phyloP scores from a whole-genome alignment of 257 asterid genomes.

The Fraxinus pennsylvanica region DNA sequence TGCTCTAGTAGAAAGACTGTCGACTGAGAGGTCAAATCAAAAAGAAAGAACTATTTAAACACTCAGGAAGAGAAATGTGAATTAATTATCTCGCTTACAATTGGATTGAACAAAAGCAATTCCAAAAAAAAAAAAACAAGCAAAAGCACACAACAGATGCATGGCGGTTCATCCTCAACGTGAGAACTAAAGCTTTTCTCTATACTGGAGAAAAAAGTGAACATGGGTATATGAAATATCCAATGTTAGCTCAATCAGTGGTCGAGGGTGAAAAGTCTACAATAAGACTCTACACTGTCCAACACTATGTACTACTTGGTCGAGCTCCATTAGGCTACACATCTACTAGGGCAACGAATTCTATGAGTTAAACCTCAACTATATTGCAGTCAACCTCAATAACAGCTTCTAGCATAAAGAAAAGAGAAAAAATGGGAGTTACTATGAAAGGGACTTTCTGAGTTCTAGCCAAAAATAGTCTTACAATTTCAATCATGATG shows the following conservation, averaged over 20 bases:
- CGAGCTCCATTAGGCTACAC: neutral
- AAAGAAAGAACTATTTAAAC: neutral
- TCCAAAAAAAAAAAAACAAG: neutral
- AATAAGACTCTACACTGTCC: neutral
- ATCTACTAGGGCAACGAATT: neutral
- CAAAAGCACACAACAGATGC: neutral
- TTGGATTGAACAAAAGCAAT: neutral
- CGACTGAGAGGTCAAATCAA: neutral
- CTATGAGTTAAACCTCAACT: neutral
- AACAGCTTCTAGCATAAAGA: neutral
- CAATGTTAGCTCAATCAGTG: neutral
- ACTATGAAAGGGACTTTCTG: neutral
- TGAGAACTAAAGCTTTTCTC: neutral
- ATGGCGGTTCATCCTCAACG: neutral
- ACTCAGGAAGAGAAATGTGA: neutral
- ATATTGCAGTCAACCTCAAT: neutral
- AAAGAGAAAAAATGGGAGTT: neutral
- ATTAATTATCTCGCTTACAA: neutral
- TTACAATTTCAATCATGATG: conserved; percentile 7
- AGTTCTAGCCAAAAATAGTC: neutral
- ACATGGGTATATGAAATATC: neutral
- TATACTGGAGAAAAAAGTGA: too few relatives aligned
- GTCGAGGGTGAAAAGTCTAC: neutral
- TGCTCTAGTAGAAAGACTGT: neutral
- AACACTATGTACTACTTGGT: neutral